Evolutionary conservation across 441 rosid genomes (phyloP), one percentile per base, ranked within the genome.

Genomic region (Pelargonium cotyledonis): DNA sequence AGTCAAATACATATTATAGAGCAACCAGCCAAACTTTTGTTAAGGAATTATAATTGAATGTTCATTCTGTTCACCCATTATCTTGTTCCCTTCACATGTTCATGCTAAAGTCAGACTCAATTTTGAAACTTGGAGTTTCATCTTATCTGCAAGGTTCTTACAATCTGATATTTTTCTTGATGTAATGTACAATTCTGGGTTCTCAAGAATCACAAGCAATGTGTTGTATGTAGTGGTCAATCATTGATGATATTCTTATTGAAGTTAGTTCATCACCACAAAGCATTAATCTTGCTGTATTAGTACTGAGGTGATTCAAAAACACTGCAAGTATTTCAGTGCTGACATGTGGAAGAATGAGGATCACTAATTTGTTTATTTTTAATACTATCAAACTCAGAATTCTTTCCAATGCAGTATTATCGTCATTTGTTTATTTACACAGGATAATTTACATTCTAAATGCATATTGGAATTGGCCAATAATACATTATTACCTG

Each of bases 41-140:
- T 44, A 10, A 44, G 49, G 49, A 44, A 44, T 44, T 44, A 44
- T 8, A 44, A 10, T 4, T 40, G 44, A 26, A 26, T 40, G 3
- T 15, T 15, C 5, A 16, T 57, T 16, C 1, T 57, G 62, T 57
- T 16, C 8, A 57, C 26, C 19, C 23, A 57, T 57, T 16, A 23
- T 7, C 12, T 18, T 16, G 26, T 16, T 57, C 62, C 21, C 62
- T 57, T 57, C 3, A 53, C 21, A 53, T 16, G 1, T 53, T 16
- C 21, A 53, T 53, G 21, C 21, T 53, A 53, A 53, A 53, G 4
- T 26, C 29, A 46, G 11, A 23, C 14, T 66, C 58, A 44, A 46
- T 72, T 71, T 55, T 66, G 60, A 43, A 66, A 58, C 51, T 21
- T 61, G 49, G 35, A 61, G 21, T 60, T 29, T 12, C 16, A 12